phyloP scores from a whole-genome alignment of 208 protist species.

The Leishmania tropica region DNA sequence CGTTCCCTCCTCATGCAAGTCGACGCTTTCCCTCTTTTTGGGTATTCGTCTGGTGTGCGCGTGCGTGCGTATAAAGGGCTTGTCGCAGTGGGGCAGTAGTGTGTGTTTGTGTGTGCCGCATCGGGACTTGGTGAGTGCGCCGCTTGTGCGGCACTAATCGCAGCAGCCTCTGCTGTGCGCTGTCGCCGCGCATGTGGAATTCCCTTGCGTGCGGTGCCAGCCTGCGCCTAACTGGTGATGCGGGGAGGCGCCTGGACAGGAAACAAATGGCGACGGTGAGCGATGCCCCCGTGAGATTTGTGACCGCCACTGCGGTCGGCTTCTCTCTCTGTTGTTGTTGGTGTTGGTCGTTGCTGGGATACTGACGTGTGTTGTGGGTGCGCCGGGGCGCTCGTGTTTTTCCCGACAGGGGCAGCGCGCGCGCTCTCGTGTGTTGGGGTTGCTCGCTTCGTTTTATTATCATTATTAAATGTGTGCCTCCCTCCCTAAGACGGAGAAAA shows the following conservation, averaged over 20 bases:
- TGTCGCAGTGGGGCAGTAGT: background rate
- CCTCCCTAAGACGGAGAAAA: background rate
- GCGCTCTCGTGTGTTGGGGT: background rate
- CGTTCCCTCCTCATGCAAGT: background rate
- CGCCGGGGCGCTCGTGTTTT: background rate
- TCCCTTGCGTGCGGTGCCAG: background rate
- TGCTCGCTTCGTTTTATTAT: background rate
- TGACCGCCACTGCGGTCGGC: background rate
- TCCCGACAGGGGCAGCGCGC: background rate
- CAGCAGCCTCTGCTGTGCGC: background rate
- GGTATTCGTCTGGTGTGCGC: background rate
- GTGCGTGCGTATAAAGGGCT: background rate
- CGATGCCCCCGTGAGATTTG: background rate
- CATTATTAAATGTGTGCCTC: background rate
- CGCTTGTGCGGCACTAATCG: background rate
- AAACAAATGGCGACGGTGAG: background rate
- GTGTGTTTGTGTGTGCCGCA: background rate
- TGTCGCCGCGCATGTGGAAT: background rate
- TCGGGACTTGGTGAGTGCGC: background rate
- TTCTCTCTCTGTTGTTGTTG: background rate
- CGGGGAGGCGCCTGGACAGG: background rate
- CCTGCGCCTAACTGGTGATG: background rate
- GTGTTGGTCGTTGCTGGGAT: background rate
- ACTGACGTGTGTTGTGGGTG: background rate
- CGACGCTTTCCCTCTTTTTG: background rate